Percentiles rank a stretch among this genome's conserved stretches.
These are phyloP conservation scores for Spathaspora boniae DNA, from an alignment of 805 yeast genomes.

Conservation along the genomic window DNA sequence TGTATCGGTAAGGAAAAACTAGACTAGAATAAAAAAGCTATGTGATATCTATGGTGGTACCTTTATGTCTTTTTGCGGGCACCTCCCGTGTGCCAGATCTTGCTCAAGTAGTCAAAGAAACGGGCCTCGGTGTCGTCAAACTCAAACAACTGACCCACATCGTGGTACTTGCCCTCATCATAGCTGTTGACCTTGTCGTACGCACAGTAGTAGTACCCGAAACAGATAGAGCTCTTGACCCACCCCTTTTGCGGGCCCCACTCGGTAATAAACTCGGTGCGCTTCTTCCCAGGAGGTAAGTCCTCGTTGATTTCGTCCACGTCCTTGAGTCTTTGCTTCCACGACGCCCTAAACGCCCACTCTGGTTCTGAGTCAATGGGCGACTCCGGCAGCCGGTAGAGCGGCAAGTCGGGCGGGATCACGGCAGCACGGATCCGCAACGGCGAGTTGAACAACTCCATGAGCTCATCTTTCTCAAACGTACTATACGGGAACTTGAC, in stretches of 20 bases:
- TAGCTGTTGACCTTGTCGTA: constrained; percentile 26
- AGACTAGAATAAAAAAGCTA: constrained; percentile 1
- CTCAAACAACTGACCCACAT: constrained; percentile 10
- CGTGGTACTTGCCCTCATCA: constrained; percentile 1
- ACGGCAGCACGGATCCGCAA: constrained; percentile 32
- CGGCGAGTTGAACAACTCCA: constrained; percentile 23
- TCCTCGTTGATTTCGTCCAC: constrained; percentile 27
- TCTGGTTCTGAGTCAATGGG: constrained; percentile 21
- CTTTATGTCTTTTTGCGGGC: constrained; percentile 7
- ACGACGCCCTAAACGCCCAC: constrained; percentile 11
- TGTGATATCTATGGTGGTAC: neutral
- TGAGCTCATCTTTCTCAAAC: constrained; percentile 16
- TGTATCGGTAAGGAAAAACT: constrained; percentile 10
- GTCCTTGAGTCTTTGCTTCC: constrained; percentile 26
- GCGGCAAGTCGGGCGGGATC: constrained; percentile 39
- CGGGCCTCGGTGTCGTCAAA: constrained; percentile 9
- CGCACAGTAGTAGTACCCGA: constrained; percentile 39
- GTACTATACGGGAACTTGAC: constrained; percentile 25
- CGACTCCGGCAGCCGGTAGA: constrained; percentile 21
- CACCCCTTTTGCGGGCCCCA: constrained; percentile 42
- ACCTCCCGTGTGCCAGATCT: constrained; percentile 27
- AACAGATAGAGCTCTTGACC: constrained; percentile 34
- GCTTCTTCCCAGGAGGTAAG: constrained; percentile 9
- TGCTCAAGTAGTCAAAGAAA: constrained; percentile 29
- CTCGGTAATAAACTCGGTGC: constrained; percentile 14